phyloP scores from a whole-genome alignment of 768 basidiomycete species.

The Boletus pseudo-olivaceus region DNA sequence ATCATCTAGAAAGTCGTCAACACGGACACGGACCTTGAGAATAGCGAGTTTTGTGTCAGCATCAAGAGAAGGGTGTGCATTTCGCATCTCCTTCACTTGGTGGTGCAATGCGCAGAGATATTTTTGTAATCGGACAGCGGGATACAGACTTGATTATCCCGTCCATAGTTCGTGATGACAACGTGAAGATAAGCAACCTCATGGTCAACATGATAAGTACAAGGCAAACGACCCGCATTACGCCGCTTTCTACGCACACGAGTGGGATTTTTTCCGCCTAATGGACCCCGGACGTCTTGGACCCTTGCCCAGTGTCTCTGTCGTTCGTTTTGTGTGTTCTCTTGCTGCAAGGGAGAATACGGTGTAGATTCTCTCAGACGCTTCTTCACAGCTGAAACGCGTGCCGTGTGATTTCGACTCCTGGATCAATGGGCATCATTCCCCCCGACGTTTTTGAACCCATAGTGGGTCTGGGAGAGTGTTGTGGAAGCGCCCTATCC shows the following conservation, averaged over 20 bases:
- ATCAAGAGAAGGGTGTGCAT: not conserved
- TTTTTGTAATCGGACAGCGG: not conserved
- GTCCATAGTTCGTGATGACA: not conserved
- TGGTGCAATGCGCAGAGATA: too few species aligned
- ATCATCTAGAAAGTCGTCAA: not conserved
- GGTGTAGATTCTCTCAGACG: not conserved
- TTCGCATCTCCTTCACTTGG: too few species aligned
- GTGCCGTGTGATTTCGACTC: too few species aligned
- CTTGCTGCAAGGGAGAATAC: not conserved
- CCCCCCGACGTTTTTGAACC: not conserved
- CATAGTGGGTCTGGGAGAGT: too few species aligned
- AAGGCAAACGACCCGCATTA: not conserved
- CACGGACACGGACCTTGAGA: not conserved
- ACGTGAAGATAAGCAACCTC: not conserved
- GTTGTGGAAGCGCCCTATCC: not conserved
- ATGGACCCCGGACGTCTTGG: not conserved
- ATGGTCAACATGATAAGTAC: not conserved
- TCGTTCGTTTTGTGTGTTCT: not conserved
- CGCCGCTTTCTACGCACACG: not conserved
- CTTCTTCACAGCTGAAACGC: not conserved
- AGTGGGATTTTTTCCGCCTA: not conserved
- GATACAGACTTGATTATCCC: not conserved
- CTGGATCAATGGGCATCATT: not conserved
- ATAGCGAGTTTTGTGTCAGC: not conserved
- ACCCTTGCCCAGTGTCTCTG: not conserved